Base-by-base conservation (phyloP, 768 basidiomycete species). In the Kondoa subrosea region DNA sequence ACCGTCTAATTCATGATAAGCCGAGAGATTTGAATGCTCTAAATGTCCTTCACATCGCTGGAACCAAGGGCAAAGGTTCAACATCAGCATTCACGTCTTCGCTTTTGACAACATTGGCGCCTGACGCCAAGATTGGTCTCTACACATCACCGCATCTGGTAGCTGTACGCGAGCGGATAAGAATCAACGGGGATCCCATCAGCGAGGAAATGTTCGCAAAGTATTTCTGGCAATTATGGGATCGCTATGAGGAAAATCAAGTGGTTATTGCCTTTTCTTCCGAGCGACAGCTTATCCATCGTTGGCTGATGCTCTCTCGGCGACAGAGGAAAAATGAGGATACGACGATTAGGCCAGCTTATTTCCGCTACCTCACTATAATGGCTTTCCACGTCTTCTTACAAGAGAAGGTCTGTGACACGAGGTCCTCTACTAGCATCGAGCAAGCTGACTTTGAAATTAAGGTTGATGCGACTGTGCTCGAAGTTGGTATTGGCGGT, bases 1-100 rank as follows among this genome's bases (percentile, higher is more conserved):
- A 25, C 21, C 40, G 26, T 32, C 31, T 56, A 33, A 0, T 21
- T 26, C 34, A 65, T 73, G 61, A 71, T 74, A 73, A 95, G 91
- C 82, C 87, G 56, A 80, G 83, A 67, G 86, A 92, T 71, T 81
- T 99, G 57, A 91, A 96, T 75, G 78, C 79, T 27, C 80, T 99
- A 66, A 93, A 96, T 77, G 90, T 93, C 67, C 83, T 97, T 60
- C 93, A 99, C 79, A 85, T 99, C 72, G 92, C 93, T 8, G 93
- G 93, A 2, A 97, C 95, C 2, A 99, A 99, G 78, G 93, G 93
- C 34, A 99, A 99, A 77, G 93, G 93, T 4, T 97, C 93, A 1
- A 91, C 95, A 0, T 89, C 88, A 71, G 93, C 95, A 4, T 97
- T 97, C 74, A 83, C 84, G 2, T 87, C 91, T 73, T 88, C 87